phyloP scores from a whole-genome alignment of 768 basidiomycete genomes.

The Mrakia frigida region DNA sequence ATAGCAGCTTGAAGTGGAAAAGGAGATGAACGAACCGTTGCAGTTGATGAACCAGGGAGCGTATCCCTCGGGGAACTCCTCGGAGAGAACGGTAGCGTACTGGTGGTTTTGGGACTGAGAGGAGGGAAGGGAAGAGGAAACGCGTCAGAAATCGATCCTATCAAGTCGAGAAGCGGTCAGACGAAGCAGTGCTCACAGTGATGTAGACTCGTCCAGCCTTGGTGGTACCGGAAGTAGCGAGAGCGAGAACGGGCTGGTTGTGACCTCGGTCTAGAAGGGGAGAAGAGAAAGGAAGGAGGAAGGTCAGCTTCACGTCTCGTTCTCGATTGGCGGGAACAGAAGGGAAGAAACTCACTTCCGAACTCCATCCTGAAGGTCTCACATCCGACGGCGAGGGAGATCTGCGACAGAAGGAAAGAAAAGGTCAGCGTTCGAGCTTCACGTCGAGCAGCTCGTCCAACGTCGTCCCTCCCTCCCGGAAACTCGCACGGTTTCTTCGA shows the following conservation, averaged over 20 bases:
- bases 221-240: constrained; percentile 89
- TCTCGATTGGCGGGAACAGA: neutral
- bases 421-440: neutral
- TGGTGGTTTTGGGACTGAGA: constrained; percentile 70
- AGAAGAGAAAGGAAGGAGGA: constrained; percentile 40
- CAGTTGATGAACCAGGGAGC: constrained; percentile 99
- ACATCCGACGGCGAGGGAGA: constrained; percentile 93
- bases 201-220: constrained; percentile 95
- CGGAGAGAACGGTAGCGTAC: constrained; percentile 88
- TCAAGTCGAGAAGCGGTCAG: neutral
- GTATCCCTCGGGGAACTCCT: constrained; percentile 95
- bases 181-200: constrained; percentile 47
- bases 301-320: neutral
- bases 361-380: constrained; percentile 99
- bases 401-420: constrained; percentile 37
- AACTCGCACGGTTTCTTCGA: neutral
- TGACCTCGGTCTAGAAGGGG: constrained; percentile 66
- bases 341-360: constrained; percentile 48
- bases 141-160: neutral
- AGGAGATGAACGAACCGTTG: constrained; percentile 49
- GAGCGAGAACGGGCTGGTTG: constrained; percentile 94
- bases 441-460: neutral
- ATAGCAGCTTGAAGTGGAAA: too few species aligned
- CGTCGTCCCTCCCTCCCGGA: neutral
- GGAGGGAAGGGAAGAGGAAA: neutral